Evolutionary conservation across 768 basidiomycete genomes (phyloP), one percentile per base, ranked within the genome.

Genomic region (Pisolithus tinctorius): DNA sequence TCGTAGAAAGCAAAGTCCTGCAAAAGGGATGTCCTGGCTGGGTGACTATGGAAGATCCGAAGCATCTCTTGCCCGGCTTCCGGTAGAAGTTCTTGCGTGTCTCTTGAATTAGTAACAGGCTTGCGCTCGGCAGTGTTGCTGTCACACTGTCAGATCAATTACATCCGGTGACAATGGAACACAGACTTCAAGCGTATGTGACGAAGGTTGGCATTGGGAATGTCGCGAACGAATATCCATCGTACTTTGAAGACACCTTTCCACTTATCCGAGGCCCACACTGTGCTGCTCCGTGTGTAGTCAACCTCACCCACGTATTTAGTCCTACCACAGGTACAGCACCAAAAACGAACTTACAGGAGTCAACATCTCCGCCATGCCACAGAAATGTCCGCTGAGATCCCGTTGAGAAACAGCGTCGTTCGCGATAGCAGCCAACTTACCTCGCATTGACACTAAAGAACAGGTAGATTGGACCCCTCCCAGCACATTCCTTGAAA

Each of bases 231-330:
- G 65, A 93, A 98, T 56, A 98, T 84, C 96, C 96, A 98, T 51
- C 86, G 81, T 25, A 99, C 92, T 71, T 94, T 95, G 76, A 99
- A 96, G 48, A 98, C 92, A 23, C 96, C 96, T 69, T 99, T 98
- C 96, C 96, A 99, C 67, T 99, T 99, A 70, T 98, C 94, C 31
- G 94, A 94, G 1, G 94, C 94, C 96, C 96, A 99, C 17, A 99
- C 96, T 1, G 88, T 97, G 55, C 90, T 93, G 65, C 91, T 93
- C 52, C 87, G 80, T 5, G 88, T 87, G 67, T 98, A 94, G 66
- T 98, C 95, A 36, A 98, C 88, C 79, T 85, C 51, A 37, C 51
- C 5, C 14, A 48, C 40, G 50, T 31, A 30, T 42, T 36, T 7
- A 11, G 53, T 58, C 47, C 4, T 14, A 30, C 29, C 17, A n/a